Percentiles rank a stretch among this genome's conserved stretches.
Conservation (phyloP, 352 stramenopile species). For the Phytopythium boreale region DNA sequence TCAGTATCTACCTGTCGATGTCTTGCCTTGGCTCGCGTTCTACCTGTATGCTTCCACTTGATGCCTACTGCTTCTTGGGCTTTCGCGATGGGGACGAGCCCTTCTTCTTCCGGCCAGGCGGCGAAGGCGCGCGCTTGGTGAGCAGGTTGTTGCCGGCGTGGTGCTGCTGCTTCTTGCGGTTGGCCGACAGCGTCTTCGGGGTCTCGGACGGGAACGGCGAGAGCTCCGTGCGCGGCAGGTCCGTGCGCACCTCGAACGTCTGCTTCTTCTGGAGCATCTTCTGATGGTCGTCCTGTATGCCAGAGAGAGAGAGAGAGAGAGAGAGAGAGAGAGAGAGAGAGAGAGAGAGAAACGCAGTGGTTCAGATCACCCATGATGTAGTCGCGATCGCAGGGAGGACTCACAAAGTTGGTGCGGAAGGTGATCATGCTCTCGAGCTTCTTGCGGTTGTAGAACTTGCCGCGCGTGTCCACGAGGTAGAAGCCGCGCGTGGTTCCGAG, state of each 20-base stretch:
- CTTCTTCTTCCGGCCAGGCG: constrained; percentile 21
- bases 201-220: constrained; percentile 18
- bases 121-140: not conserved
- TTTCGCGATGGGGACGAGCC: constrained; percentile 17
- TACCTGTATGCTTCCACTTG: constrained; percentile 3
- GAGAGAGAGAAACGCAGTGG: not conserved
- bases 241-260: constrained; percentile 58
- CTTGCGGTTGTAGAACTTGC: constrained; percentile 84
- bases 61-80: constrained; percentile 9
- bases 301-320: too few relatives aligned
- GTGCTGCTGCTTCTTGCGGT: constrained; percentile 1
- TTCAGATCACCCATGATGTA: too few relatives aligned
- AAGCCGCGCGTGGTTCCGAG: constrained; percentile 67
- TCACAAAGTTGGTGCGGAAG: constrained; percentile 77
- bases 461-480: constrained; percentile 75
- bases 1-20: not conserved
- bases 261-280: constrained; percentile 69
- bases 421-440: constrained; percentile 88
- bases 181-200: constrained; percentile 17
- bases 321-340: not conserved
- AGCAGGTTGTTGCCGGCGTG: constrained; percentile 27
- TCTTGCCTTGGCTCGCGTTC: constrained; percentile 6
- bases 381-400: not conserved
- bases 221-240: constrained; percentile 66
- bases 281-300: constrained; percentile 70